A percentile compares a stretch with the other conserved stretches of the same genome.
phyloP scores from a whole-genome alignment of 2,329 filamentous ascomycete genomes.

The Fusarium sp. region DNA sequence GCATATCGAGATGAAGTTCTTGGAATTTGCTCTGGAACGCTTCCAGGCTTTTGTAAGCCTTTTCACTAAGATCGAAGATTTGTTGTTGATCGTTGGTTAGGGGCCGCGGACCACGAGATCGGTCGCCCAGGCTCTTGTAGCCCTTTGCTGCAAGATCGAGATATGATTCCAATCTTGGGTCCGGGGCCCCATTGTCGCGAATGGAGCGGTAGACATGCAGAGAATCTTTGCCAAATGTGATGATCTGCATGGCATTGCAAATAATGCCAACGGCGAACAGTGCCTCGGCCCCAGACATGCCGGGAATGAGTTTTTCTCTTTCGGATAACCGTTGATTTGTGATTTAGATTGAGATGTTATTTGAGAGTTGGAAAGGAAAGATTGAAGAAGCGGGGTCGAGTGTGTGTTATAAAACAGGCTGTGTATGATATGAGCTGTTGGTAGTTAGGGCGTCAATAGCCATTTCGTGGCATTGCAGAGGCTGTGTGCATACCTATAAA shows the following conservation, averaged over 20 bases:
- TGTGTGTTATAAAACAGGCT: too few relatives aligned
- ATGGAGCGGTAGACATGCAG: not conserved
- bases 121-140: not conserved
- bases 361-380: too few relatives aligned
- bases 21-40: not conserved
- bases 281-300: not conserved
- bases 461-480: too few relatives aligned
- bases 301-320: too few relatives aligned
- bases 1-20: accelerated
- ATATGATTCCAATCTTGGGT: not conserved
- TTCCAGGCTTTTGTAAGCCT: not conserved
- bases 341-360: too few relatives aligned
- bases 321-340: not conserved
- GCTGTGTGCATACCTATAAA: too few relatives aligned
- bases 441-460: too few relatives aligned
- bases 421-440: too few relatives aligned
- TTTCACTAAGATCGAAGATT: accelerated
- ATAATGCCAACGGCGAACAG: not conserved
- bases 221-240: too few relatives aligned
- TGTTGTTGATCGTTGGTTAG: not conserved
- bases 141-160: not conserved
- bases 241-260: not conserved
- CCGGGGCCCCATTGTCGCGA: not conserved
- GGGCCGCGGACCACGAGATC: accelerated
- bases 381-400: too few relatives aligned